A percentile compares a stretch with the other conserved stretches of the same genome.
Conservation (phyloP, 768 basidiomycete species). For the Lentinula lateritia region DNA sequence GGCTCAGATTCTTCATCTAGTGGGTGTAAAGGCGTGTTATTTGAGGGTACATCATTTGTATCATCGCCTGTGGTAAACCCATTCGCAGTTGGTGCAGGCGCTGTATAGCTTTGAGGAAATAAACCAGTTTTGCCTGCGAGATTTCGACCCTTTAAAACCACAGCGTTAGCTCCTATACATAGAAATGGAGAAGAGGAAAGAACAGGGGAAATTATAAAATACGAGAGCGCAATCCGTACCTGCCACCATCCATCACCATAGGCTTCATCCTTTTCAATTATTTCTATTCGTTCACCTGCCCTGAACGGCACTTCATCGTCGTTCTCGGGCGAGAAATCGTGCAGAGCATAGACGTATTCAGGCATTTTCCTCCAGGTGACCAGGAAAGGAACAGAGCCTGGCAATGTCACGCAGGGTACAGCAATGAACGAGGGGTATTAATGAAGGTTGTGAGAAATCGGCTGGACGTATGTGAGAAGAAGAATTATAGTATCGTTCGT, state of each 20-base stretch:
- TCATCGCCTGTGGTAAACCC: slow-evolving; percentile 17
- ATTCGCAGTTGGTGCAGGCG: slow-evolving; percentile 41
- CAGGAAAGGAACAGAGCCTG: background rate
- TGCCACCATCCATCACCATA: slow-evolving; percentile 97
- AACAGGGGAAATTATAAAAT: background rate
- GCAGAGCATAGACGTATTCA: slow-evolving; percentile 83
- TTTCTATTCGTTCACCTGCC: slow-evolving; percentile 82
- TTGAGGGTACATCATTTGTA: slow-evolving; percentile 9
- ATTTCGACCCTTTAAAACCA: slow-evolving; percentile 70
- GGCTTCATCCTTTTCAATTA: slow-evolving; percentile 89
- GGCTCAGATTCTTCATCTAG: slow-evolving; percentile 44
- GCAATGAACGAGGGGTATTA: background rate
- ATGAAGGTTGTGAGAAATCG: background rate
- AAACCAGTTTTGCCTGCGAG: slow-evolving; percentile 76
- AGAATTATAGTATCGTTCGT: background rate
- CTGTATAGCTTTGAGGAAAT: slow-evolving; percentile 88
- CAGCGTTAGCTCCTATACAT: slow-evolving; percentile 11
- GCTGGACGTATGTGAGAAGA: background rate
- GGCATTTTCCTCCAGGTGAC: slow-evolving; percentile 38
- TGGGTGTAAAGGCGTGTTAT: slow-evolving; percentile 30
- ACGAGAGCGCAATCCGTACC: slow-evolving; percentile 21
- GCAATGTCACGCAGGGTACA: background rate
- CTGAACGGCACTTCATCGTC: slow-evolving; percentile 88
- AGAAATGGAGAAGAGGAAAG: background rate
- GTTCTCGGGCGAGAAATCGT: slow-evolving; percentile 88